Conservation (phyloP, 768 basidiomycete species). For the Tricholomella constricta region DNA sequence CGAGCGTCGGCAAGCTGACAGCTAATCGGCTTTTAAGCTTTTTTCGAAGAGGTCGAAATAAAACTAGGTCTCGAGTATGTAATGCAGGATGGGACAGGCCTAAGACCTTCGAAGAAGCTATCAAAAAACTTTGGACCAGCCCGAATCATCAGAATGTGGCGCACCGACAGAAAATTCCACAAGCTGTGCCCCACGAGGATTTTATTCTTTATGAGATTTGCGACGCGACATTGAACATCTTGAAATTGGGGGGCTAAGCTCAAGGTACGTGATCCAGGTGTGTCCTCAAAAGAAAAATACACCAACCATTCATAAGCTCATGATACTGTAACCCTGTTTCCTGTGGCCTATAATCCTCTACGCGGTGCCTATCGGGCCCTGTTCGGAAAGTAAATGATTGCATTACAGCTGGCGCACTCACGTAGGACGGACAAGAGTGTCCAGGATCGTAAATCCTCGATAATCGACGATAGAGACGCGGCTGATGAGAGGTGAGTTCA, state of each 20-base stretch:
- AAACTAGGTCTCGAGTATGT: constrained; percentile 55
- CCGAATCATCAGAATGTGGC: constrained; percentile 21
- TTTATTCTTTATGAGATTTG: constrained; percentile 43
- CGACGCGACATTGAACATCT: constrained; percentile 47
- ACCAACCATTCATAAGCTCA: constrained; percentile 43
- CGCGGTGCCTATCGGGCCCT: constrained; percentile 36
- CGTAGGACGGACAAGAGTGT: constrained; percentile 58
- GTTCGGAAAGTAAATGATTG: neutral
- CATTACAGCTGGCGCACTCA: constrained; percentile 33
- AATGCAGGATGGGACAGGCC: constrained; percentile 52
- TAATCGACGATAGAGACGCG: constrained; percentile 56
- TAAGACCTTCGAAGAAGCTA: constrained; percentile 42
- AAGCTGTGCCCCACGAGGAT: constrained; percentile 58
- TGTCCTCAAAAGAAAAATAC: neutral
- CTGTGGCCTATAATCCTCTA: constrained; percentile 47
- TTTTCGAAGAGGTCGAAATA: constrained; percentile 52
- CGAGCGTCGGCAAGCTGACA: constrained; percentile 42
- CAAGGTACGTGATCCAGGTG: neutral
- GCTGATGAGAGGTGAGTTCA: constrained; percentile 27
- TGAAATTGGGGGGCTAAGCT: constrained; percentile 48
- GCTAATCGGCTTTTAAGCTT: constrained; percentile 38
- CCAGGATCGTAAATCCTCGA: constrained; percentile 44
- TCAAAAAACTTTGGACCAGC: neutral
- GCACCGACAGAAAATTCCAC: constrained; percentile 55
- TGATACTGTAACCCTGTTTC: constrained; percentile 47